Conservation (phyloP, 257 asterid species). For the Solanum peruvianum region DNA sequence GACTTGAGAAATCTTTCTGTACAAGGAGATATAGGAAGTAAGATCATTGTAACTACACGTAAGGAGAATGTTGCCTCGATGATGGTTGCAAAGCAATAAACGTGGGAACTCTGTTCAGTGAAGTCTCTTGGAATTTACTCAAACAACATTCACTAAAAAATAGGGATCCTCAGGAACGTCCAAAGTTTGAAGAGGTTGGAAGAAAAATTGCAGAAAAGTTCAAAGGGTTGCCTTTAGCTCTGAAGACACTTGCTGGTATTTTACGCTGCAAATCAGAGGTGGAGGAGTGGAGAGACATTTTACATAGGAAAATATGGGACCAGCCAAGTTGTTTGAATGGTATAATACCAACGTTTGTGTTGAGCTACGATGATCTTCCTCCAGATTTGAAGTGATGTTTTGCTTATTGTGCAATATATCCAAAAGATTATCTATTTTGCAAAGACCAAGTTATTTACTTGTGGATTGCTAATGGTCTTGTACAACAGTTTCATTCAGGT, state of each 20-base stretch:
- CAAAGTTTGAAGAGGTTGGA: background rate
- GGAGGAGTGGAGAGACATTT: background rate
- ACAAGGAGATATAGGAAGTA: conserved; percentile 33
- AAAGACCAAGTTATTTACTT: background rate
- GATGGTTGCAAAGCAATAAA: conserved; percentile 2
- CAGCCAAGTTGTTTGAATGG: background rate
- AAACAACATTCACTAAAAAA: background rate
- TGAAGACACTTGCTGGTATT: background rate
- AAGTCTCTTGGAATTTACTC: background rate
- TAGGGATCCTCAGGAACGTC: background rate
- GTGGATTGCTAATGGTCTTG: conserved; percentile 6
- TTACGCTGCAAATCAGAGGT: background rate
- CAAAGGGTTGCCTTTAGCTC: background rate
- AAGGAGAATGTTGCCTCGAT: conserved; percentile 25
- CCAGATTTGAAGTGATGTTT: background rate
- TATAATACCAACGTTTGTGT: background rate
- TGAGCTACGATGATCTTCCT: conserved; percentile 5
- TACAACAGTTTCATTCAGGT: background rate
- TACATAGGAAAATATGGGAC: background rate
- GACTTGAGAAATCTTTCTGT: conserved; percentile 1
- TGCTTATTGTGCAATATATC: conserved; percentile 1
- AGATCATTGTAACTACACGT: conserved; percentile 50
- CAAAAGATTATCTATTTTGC: background rate
- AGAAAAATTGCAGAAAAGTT: background rate
- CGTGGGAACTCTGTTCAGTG: background rate